Percentiles rank a stretch among this genome's conserved stretches.
These are phyloP conservation scores for Alternaria longipes DNA, from an alignment of 2,329 filamentous ascomycete genomes.

Conservation along the genomic window DNA sequence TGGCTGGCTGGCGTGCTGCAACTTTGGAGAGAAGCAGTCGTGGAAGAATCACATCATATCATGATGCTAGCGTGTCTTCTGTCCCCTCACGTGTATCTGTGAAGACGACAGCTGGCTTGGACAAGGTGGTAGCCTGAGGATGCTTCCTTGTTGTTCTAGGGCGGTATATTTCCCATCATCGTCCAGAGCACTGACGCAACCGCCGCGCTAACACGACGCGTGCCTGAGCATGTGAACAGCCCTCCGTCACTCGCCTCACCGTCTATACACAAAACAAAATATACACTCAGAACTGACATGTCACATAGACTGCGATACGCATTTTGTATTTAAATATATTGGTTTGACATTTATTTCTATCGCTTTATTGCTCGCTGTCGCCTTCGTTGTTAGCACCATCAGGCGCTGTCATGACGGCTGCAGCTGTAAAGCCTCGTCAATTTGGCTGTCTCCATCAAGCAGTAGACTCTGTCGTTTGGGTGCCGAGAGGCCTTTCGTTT, in stretches of 20 bases:
- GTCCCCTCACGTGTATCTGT: constrained; percentile 13
- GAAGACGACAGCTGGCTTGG: constrained; percentile 14
- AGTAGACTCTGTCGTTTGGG: too few species aligned
- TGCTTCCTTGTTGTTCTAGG: constrained; percentile 19
- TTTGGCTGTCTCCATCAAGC: too few species aligned
- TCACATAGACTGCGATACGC: background rate
- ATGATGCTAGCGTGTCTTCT: constrained; percentile 15
- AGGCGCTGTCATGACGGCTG: too few species aligned
- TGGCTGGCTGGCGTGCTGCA: constrained; percentile 4
- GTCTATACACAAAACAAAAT: background rate
- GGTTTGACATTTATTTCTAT: background rate
- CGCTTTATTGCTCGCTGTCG: too few species aligned
- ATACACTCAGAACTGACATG: background rate
- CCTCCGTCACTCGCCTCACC: constrained; percentile 5
- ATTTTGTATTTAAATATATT: too few species aligned
- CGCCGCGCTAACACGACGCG: constrained; percentile 32
- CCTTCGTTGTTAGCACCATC: too few species aligned
- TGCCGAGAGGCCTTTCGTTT: too few species aligned
- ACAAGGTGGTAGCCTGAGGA: constrained; percentile 28
- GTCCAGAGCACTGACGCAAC: constrained; percentile 42
- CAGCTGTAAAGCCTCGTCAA: too few species aligned
- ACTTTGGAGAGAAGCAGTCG: constrained; percentile 12
- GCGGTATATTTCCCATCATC: constrained; percentile 23
- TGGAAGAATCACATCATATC: constrained; percentile 23
- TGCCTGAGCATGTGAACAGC: constrained; percentile 33